Evolutionary conservation across 441 rosid species (phyloP).

Genomic region (Adansonia grandidieri): DNA sequence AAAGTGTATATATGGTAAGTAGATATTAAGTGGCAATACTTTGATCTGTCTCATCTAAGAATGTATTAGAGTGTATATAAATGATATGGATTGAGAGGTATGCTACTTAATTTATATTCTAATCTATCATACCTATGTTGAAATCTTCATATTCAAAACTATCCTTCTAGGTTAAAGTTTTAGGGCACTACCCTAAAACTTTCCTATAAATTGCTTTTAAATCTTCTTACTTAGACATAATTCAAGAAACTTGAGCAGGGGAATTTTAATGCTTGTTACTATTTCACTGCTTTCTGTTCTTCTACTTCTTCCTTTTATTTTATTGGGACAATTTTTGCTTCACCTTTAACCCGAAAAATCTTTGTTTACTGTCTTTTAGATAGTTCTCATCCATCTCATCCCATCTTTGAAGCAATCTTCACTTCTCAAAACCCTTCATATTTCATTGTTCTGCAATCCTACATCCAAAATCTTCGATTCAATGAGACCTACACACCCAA

Average conservation of each 20-base stretch:
- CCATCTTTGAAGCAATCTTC: slow-evolving; percentile 40
- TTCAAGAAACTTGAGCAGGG: not conserved
- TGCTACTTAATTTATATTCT: too few relatives aligned
- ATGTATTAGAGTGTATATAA: too few relatives aligned
- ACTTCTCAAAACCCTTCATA: slow-evolving; percentile 38
- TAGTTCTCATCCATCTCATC: slow-evolving; percentile 40
- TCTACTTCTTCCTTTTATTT: not conserved
- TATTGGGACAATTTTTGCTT: not conserved
- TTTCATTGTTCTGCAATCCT: slow-evolving; percentile 41
- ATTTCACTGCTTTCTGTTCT: not conserved
- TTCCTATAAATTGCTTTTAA: too few relatives aligned
- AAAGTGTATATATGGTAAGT: too few relatives aligned
- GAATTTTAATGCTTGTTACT: not conserved
- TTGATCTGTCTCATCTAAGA: too few relatives aligned
- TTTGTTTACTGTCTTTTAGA: slow-evolving; percentile 40
- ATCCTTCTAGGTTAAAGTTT: too few relatives aligned
- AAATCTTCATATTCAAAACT: too few relatives aligned
- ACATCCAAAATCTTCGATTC: slow-evolving; percentile 50
- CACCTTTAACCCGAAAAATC: not conserved
- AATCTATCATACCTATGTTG: too few relatives aligned
- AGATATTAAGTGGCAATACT: too few relatives aligned
- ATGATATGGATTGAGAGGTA: too few relatives aligned
- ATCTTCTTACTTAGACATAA: not conserved
- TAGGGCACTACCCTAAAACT: too few relatives aligned
- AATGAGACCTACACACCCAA: slow-evolving; percentile 34